Evolutionary conservation across 352 stramenopile species (phyloP).

Genomic region (Pythium grandisporangium): DNA sequence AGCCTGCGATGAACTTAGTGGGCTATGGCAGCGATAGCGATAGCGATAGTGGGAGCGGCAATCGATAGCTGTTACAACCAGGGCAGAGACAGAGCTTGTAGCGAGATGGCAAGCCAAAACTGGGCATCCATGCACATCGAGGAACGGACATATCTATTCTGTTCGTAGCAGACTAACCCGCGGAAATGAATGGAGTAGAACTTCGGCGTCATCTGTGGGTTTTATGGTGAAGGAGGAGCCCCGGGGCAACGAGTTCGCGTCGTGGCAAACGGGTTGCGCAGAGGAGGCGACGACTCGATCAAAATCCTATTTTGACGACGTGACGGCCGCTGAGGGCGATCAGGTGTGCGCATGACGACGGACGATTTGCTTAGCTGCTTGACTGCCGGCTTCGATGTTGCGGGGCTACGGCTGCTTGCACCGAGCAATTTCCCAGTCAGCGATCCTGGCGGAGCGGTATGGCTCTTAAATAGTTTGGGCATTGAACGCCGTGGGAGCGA

Average conservation of each 20-base stretch:
- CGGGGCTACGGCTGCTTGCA: no score
- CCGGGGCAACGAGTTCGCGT: conserved; percentile 11
- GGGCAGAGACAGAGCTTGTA: no score
- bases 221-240: conserved; percentile 15
- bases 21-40: conserved; percentile 70
- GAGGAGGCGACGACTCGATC: conserved; percentile 66
- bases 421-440: no score
- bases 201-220: no score
- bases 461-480: background rate
- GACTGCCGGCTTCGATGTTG: conserved; percentile 2
- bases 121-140: no score
- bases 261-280: conserved; percentile 31
- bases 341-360: conserved; percentile 70
- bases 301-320: conserved; percentile 35
- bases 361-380: conserved; percentile 9
- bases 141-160: no score
- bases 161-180: no score
- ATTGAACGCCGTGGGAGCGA: conserved; percentile 8
- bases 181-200: no score
- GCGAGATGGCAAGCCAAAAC: no score
- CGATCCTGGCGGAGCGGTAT: no score
- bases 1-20: conserved; percentile 30
- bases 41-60: conserved; percentile 15
- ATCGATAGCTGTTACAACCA: no score
- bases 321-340: conserved; percentile 52